A percentile compares a stretch with the other conserved stretches of the same genome.
phyloP scores from a whole-genome alignment of 2,329 filamentous ascomycete species.

The Didymella arachidicola region DNA sequence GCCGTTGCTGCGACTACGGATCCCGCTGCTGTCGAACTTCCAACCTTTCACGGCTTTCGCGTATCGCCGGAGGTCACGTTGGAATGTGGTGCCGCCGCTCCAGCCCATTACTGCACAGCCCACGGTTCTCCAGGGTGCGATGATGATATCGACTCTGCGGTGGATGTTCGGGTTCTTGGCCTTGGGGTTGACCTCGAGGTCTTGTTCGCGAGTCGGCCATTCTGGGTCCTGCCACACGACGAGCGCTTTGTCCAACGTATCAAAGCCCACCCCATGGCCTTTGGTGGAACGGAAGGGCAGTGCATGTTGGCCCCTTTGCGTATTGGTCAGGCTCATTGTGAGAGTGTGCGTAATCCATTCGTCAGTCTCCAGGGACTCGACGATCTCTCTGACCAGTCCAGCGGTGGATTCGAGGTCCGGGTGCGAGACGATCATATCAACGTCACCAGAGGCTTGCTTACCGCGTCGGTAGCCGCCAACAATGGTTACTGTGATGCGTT shows the following conservation, averaged over 20 bases:
- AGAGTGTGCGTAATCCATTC: conserved; percentile 84
- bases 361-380: conserved; percentile 71
- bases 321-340: conserved; percentile 72
- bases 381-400: conserved; percentile 75
- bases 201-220: conserved; percentile 51
- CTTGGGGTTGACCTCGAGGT: conserved; percentile 45
- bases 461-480: conserved; percentile 85
- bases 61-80: conserved; percentile 83
- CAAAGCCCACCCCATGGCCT: conserved; percentile 69
- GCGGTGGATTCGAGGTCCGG: conserved; percentile 72
- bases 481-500: conserved; percentile 66
- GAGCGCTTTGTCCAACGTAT: conserved; percentile 88
- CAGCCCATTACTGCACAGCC: conserved; percentile 90
- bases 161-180: conserved; percentile 76
- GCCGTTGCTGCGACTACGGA: conserved; percentile 72
- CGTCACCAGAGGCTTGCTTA: conserved; percentile 77
- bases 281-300: conserved; percentile 60
- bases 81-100: conserved; percentile 88
- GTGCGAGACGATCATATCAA: conserved; percentile 86
- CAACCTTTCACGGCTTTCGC: conserved; percentile 74
- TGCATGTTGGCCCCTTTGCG: conserved; percentile 73
- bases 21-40: conserved; percentile 92
- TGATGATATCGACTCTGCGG: conserved; percentile 88
- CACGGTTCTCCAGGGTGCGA: conserved; percentile 85
- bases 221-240: conserved; percentile 86